Conservation (phyloP, 352 stramenopile species). For the Peronosclerospora sorghi region DNA sequence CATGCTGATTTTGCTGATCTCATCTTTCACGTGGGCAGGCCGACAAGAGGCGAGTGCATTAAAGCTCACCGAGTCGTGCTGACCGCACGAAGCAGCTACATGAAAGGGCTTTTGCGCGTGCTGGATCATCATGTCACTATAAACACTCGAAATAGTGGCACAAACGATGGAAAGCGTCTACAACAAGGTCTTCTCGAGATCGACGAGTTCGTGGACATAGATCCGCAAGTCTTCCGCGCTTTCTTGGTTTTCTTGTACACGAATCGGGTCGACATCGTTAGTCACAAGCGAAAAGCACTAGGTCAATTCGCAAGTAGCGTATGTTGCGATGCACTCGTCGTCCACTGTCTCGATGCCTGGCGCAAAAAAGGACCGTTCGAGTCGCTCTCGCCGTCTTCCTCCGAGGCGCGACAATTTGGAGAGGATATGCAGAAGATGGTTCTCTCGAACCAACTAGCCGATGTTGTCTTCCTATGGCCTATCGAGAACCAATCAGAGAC, state of each 20-base stretch:
- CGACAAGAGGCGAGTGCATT: slow-evolving; percentile 12
- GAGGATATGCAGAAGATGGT: slow-evolving; percentile 45
- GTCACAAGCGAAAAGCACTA: slow-evolving; percentile 50
- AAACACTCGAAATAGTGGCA: neutral
- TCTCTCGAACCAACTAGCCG: slow-evolving; percentile 30
- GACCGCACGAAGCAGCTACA: slow-evolving; percentile 45
- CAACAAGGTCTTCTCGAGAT: slow-evolving; percentile 19
- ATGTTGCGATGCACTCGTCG: slow-evolving; percentile 35
- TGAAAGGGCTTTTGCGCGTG: slow-evolving; percentile 43
- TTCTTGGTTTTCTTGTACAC: slow-evolving; percentile 67
- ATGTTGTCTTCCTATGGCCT: slow-evolving; percentile 76
- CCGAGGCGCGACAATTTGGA: slow-evolving; percentile 32
- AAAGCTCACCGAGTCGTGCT: slow-evolving; percentile 45
- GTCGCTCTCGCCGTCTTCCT: slow-evolving; percentile 12
- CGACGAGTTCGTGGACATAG: slow-evolving; percentile 46
- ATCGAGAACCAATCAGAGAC: slow-evolving; percentile 14
- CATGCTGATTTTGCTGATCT: slow-evolving; percentile 46
- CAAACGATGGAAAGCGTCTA: neutral
- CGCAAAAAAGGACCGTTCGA: slow-evolving; percentile 22
- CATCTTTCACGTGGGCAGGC: slow-evolving; percentile 26
- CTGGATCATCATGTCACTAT: slow-evolving; percentile 6
- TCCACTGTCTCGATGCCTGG: slow-evolving; percentile 47
- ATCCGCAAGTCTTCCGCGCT: slow-evolving; percentile 47
- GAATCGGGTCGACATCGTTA: slow-evolving; percentile 44
- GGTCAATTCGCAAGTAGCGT: slow-evolving; percentile 41